A percentile compares a stretch with the other conserved stretches of the same genome.
Evolutionary conservation across 2,329 filamentous ascomycete species (phyloP).

Genomic region (Madurella mycetomatis): DNA sequence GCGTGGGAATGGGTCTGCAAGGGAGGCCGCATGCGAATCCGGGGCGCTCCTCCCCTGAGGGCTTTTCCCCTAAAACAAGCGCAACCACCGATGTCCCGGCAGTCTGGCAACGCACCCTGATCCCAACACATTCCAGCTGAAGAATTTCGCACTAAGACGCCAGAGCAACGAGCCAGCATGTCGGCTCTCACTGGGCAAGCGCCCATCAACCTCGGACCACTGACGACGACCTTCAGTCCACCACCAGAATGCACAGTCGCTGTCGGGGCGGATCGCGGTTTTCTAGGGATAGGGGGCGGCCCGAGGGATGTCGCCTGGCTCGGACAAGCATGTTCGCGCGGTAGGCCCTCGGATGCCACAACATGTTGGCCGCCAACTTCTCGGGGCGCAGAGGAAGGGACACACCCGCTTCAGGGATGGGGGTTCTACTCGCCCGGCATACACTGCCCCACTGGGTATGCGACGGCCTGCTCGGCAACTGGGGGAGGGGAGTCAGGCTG

Average conservation of each 20-base stretch:
- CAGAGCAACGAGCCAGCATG: conserved; percentile 16
- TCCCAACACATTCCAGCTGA: not conserved
- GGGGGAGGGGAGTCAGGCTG: conserved; percentile 22
- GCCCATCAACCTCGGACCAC: conserved; percentile 25
- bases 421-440: conserved; percentile 27
- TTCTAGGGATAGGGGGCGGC: conserved; percentile 13
- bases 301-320: conserved; percentile 18
- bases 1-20: conserved; percentile 12
- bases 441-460: conserved; percentile 26
- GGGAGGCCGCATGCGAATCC: conserved; percentile 14
- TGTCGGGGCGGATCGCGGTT: conserved; percentile 17
- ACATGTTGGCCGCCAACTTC: conserved; percentile 26
- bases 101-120: not conserved
- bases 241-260: conserved; percentile 26
- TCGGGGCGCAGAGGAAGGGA: conserved; percentile 13
- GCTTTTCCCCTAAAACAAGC: conserved; percentile 11
- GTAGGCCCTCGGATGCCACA: conserved; percentile 20
- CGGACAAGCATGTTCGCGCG: conserved; percentile 20
- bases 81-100: not conserved
- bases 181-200: conserved; percentile 24
- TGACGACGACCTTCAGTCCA: conserved; percentile 28
- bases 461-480: conserved; percentile 26
- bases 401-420: conserved; percentile 20
- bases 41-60: not conserved
- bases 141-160: not conserved